Conservation (phyloP, 495 filamentous ascomycete species). For the Tuber borchii region DNA sequence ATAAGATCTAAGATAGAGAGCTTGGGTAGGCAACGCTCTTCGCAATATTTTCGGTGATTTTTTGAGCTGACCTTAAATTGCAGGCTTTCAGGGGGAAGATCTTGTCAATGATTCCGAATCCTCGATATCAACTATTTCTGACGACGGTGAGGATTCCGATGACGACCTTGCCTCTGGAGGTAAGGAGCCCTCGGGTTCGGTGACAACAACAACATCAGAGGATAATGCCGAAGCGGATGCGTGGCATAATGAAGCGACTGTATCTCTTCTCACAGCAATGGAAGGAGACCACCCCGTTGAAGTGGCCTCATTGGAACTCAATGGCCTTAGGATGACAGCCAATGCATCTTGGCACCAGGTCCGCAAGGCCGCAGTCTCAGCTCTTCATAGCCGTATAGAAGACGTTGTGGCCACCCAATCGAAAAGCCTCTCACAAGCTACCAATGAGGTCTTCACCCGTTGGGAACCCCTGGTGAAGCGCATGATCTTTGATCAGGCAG, state of each 20-base stretch:
- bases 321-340: conserved; percentile 74
- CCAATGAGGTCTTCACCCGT: conserved; percentile 48
- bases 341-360: conserved; percentile 85
- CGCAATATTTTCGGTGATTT: conserved; percentile 16
- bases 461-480: conserved; percentile 48
- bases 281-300: conserved; percentile 68
- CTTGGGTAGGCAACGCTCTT: conserved; percentile 45
- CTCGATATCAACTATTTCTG: conserved; percentile 67
- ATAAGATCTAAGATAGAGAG: conserved; percentile 50
- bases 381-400: conserved; percentile 73
- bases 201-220: conserved; percentile 48
- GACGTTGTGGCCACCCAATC: conserved; percentile 56
- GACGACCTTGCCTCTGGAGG: conserved; percentile 29
- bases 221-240: conserved; percentile 55
- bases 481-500: conserved; percentile 53
- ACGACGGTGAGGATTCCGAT: conserved; percentile 42
- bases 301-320: conserved; percentile 82
- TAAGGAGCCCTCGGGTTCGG: conserved; percentile 30
- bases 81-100: conserved; percentile 61
- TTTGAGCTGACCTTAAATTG: conserved; percentile 42
- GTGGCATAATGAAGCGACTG: conserved; percentile 83
- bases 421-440: conserved; percentile 49
- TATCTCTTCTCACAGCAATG: conserved; percentile 75
- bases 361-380: conserved; percentile 73
- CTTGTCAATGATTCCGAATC: conserved; percentile 63